Evolutionary conservation across 345 rosid species (phyloP), one percentile per base, ranked within the genome.

Genomic region (Citrus inodora): DNA sequence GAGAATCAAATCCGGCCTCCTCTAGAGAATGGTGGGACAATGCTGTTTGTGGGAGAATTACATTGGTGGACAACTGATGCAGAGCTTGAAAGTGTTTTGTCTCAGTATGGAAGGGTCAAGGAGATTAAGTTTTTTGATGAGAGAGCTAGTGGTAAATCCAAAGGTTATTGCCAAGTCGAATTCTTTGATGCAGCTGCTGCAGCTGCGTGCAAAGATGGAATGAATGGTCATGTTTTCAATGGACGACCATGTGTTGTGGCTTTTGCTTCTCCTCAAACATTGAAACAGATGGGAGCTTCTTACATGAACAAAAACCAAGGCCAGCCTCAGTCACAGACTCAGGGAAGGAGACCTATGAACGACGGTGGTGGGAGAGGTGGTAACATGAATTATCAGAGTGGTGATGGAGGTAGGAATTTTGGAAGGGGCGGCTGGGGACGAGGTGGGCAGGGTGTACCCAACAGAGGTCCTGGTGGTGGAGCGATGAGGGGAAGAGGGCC

Each of bases 51-150:
- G 9, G 95, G 94, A 40, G 97, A 91, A 80, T 82, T 93, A 60
- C 95, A 93, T 78, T 93, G 97, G 97, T 93, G 97, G 97, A 93
- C 97, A 13, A 93, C 95, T 27, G 97, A 93, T 88, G 93, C 91
- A 6, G 97, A 93, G 83, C 84, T 93, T 77, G 97, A 93, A 82
- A 81, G 87, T 72, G 84, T 86, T 72, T 89, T 87, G 69, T 84
- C 90, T 80, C 95, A 89, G 74, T 93, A 89, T 81, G 97, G 97
- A 72, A 89, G 87, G 78, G 91, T 93, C 24, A 93, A 93, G 84
- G 95, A 93, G 86, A 86, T 93, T 55, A 93, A 93, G 86, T 93
- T 93, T 80, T 93, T 88, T 75, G 97, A 93, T 60, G 97, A 93
- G 84, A 90, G 89, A 78, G 97, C 93, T 40, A 91, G 97, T 82